Base-by-base conservation (phyloP, 2,329 filamentous ascomycete genomes). In the Eutypella sp. region DNA sequence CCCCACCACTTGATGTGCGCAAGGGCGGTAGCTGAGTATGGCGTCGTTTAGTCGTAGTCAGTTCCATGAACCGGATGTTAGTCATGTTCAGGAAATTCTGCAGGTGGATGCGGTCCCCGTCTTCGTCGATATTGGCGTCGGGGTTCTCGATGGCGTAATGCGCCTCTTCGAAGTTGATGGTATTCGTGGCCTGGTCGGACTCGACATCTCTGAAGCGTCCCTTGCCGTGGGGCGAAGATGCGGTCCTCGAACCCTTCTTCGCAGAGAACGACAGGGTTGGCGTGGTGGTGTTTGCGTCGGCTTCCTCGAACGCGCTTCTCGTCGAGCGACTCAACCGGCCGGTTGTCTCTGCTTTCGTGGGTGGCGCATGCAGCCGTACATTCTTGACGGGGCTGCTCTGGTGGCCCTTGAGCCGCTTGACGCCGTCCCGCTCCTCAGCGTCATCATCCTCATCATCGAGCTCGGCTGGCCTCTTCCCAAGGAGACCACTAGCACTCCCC, bases 31-130 rank as follows among this genome's bases (percentile, higher is more conserved):
- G 85, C 39, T 85, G 82, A 0, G 92, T 97, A 57, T 95, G 87
- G 45, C 93, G 80, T 54, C 92, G 78, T 64, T 97, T 97, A 1
- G 91, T 96, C 0, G 92, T 96, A n/a, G 86, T 96, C 41, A 99
- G 75, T 63, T 99, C 93, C 87, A 99, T 96, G 69, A 99, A 99
- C 44, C 91, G 88, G 58, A 99, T 96, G 48, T 89, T 95, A 2
- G 92, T 96, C 82, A 96, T 84, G 51, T 95, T 89, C 38, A 99
- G 71, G 67, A 99, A 99, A 44, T 96, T 87, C 56, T 96, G 89
- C 3, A 99, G 74, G 39, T 91, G 86, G 44, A 96, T 90, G 19
- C 75, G 76, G 22, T 84, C 78, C 18, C 77, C 74, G 11, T 72
- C 65, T 18, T 73, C 73, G n/a, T 81, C 76, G 5, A 69, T 64